phyloP scores from a whole-genome alignment of 106 monocot species.

The Dioscorea alata region DNA sequence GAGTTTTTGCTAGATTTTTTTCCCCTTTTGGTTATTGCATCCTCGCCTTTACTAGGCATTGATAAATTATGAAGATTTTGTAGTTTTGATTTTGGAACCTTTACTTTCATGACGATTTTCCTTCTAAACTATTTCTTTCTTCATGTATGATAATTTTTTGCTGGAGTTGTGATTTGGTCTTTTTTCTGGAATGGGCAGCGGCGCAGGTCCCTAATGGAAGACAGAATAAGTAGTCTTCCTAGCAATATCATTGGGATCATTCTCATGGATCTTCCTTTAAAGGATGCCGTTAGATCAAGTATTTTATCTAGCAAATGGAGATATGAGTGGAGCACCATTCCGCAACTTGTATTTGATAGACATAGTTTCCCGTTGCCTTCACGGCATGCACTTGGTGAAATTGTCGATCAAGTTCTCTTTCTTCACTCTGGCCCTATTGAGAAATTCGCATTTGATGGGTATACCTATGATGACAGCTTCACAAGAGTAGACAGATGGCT shows the following conservation, averaged over 20 bases:
- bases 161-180: no score
- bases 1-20: no score
- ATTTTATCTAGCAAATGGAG: constrained; percentile 20
- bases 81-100: no score
- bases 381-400: not conserved
- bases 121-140: no score
- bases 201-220: constrained; percentile 5
- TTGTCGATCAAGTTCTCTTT: constrained; percentile 17
- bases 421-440: constrained; percentile 13
- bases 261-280: constrained; percentile 11
- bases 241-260: constrained; percentile 9
- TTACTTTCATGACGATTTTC: no score
- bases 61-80: no score
- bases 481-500: constrained; percentile 6
- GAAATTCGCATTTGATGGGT: constrained; percentile 14
- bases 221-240: constrained; percentile 17
- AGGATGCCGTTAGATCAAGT: constrained; percentile 8
- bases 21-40: no score
- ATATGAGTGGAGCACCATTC: constrained; percentile 13
- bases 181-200: no score
- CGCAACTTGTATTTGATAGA: constrained; percentile 12
- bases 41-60: no score
- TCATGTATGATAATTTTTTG: no score
- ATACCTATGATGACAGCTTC: not conserved
- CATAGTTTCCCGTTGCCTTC: not conserved